These are phyloP conservation scores for Styphnolobium japonicum DNA, from an alignment of 306 rosid genomes.

Conservation along the genomic window DNA sequence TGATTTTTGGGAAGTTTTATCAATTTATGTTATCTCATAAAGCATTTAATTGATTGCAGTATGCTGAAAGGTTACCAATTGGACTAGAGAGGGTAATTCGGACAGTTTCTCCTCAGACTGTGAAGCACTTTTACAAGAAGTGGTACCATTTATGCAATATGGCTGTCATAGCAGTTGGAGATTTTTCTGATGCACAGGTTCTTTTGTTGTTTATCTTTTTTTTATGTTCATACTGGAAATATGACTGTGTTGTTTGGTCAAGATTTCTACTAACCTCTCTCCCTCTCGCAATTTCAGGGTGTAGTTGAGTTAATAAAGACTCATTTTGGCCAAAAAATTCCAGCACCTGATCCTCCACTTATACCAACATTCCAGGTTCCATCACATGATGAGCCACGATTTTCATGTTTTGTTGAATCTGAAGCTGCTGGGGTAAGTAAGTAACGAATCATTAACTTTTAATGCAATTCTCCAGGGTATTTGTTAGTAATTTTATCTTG, in stretches of 20 bases:
- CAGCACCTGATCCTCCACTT: slow-evolving; percentile 62
- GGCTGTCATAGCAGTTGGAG: slow-evolving; percentile 98
- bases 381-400: slow-evolving; percentile 80
- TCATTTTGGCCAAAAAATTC: slow-evolving; percentile 72
- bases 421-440: slow-evolving; percentile 96
- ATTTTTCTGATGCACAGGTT: slow-evolving; percentile 89
- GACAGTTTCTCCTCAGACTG: slow-evolving; percentile 77
- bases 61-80: slow-evolving; percentile 90
- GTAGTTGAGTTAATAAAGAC: slow-evolving; percentile 84
- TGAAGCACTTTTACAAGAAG: slow-evolving; percentile 72
- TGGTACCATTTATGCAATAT: slow-evolving; percentile 91
- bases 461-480: background rate
- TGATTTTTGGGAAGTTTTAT: background rate
- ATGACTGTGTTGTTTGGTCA: slow-evolving; percentile 12
- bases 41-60: slow-evolving; percentile 54
- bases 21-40: slow-evolving; percentile 17
- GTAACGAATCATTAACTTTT: slow-evolving; percentile 21
- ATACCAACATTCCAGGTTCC: slow-evolving; percentile 70
- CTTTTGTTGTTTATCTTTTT: slow-evolving; percentile 28
- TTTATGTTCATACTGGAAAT: slow-evolving; percentile 12
- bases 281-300: slow-evolving; percentile 42
- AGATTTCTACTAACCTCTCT: slow-evolving; percentile 29
- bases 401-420: slow-evolving; percentile 93
- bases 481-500: background rate
- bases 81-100: slow-evolving; percentile 90